phyloP scores from a whole-genome alignment of 1,284 basidiomycete species.

The Boletellus sp. region DNA sequence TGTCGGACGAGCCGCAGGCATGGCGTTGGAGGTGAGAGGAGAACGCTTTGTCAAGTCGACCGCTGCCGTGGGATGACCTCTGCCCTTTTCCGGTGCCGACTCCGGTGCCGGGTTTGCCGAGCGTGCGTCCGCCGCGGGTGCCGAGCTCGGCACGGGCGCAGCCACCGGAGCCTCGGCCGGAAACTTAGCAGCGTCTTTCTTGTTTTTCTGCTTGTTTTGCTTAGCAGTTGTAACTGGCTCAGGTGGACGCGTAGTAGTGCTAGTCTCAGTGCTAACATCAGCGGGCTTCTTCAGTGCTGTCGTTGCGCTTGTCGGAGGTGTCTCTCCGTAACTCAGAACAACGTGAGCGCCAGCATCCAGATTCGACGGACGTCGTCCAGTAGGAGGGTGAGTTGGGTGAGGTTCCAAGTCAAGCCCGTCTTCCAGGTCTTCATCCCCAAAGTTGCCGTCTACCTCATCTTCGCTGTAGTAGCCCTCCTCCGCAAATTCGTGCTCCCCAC shows the following conservation, averaged over 20 bases:
- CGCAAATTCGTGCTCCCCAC: conserved; percentile 43
- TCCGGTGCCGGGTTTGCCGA: conserved; percentile 33
- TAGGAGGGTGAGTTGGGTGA: conserved; percentile 20
- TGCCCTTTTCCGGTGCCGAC: conserved; percentile 34
- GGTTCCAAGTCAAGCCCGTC: conserved; percentile 30
- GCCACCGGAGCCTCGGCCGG: conserved; percentile 26
- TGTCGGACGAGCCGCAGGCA: conserved; percentile 39
- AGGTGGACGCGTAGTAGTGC: conserved; percentile 13
- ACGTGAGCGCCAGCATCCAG: conserved; percentile 35
- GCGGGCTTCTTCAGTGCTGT: conserved; percentile 9
- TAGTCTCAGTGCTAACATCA: conserved; percentile 30
- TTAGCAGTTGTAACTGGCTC: conserved; percentile 20
- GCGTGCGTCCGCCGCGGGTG: conserved; percentile 12
- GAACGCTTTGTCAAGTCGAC: conserved; percentile 37
- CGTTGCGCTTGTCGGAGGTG: conserved; percentile 1
- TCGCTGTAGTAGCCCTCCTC: conserved; percentile 47
- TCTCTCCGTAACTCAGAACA: conserved; percentile 42
- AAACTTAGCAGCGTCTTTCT: conserved; percentile 20
- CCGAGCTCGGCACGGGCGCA: conserved; percentile 31
- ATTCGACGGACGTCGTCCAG: conserved; percentile 14
- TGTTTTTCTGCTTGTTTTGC: conserved; percentile 38
- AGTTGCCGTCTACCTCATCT: conserved; percentile 42
- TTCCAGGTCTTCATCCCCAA: conserved; percentile 42
- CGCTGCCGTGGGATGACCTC: conserved; percentile 38
- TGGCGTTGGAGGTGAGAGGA: conserved; percentile 42